A percentile compares a stretch with the other conserved stretches of the same genome.
These are phyloP conservation scores for Venturia effusa DNA, from an alignment of 2,329 filamentous ascomycete genomes.

Conservation along the genomic window DNA sequence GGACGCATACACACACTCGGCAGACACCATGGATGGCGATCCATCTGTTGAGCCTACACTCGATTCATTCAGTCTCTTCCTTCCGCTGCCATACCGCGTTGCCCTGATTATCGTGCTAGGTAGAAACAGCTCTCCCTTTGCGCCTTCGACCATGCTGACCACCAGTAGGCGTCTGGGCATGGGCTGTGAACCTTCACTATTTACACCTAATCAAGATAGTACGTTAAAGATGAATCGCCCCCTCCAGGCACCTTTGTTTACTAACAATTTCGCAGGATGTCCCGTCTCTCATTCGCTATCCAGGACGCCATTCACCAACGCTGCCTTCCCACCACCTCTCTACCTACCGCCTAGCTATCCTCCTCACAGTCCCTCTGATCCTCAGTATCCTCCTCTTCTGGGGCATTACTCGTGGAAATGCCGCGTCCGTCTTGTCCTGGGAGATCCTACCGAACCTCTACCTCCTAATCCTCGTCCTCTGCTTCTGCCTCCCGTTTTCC, in stretches of 20 bases:
- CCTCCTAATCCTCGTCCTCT: constrained; percentile 58
- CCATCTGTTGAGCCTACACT: constrained; percentile 55
- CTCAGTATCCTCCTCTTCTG: constrained; percentile 73
- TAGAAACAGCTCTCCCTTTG: constrained; percentile 31
- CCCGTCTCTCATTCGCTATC: constrained; percentile 76
- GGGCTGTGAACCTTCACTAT: constrained; percentile 85
- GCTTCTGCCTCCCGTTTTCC: constrained; percentile 64
- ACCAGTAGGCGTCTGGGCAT: constrained; percentile 75
- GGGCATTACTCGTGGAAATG: constrained; percentile 61
- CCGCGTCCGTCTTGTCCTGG: constrained; percentile 60
- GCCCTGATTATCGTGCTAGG: constrained; percentile 77
- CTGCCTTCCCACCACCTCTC: constrained; percentile 69
- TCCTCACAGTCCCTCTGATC: constrained; percentile 60
- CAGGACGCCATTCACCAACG: constrained; percentile 56
- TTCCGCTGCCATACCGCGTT: constrained; percentile 83
- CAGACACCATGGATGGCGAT: constrained; percentile 57
- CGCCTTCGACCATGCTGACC: constrained; percentile 11
- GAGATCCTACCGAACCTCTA: constrained; percentile 81
- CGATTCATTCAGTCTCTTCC: constrained; percentile 75
- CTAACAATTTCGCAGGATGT: constrained; percentile 49
- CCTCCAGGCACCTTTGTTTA: constrained; percentile 8
- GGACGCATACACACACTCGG: background rate
- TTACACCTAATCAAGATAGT: constrained; percentile 68
- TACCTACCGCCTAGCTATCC: constrained; percentile 72
- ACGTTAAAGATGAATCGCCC: constrained; percentile 18